Evolutionary conservation across 2,329 filamentous ascomycete species (phyloP), one percentile per base, ranked within the genome.

Genomic region (Pestalotiopsis sp.): DNA sequence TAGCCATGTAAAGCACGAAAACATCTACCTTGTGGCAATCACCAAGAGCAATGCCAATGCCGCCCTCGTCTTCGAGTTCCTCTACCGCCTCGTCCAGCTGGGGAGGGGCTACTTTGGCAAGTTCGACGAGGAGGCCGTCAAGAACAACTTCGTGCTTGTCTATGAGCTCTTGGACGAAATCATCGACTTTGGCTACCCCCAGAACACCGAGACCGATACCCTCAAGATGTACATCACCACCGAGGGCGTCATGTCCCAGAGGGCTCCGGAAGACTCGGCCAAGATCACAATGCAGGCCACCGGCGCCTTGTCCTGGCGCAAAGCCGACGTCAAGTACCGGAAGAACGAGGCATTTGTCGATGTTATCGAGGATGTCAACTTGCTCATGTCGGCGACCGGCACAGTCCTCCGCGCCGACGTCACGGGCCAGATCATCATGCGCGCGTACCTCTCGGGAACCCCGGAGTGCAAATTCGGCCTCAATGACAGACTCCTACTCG

Each of bases 141-240:
- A 99, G 91, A 98, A 98, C 84, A 99, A 99, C 85, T 99, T 99
- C 84, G 96, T 99, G 72, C 86, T 99, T 73, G 94, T 99, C 52
- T 99, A 99, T 82, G 96, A 99, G 86, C 88, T 99, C 68, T 84
- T 99, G 68, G 96, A 99, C 81, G 96, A 99, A 84, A 98, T 99
- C 78, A 90, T 99, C 79, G 96, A 99, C 82, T 99, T 99, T 82
- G 96, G 96, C 71, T 99, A 99, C 80, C 96, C 96, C 41, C 96
- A 99, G 81, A 98, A 98, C 81, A 99, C 96, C 71, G 96, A 99
- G 83, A 97, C 95, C 66, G 96, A 99, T 80, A 98, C 96, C 17
- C 86, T 99, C 75, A 99, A 99, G 83, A 98, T 98, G 95, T 99
- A 99, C 86, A 99, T 99, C 78, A 99, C 97, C 58, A 99, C 96